phyloP scores from a whole-genome alignment of 352 stramenopile species.

The Salisapilia sapeloensis region DNA sequence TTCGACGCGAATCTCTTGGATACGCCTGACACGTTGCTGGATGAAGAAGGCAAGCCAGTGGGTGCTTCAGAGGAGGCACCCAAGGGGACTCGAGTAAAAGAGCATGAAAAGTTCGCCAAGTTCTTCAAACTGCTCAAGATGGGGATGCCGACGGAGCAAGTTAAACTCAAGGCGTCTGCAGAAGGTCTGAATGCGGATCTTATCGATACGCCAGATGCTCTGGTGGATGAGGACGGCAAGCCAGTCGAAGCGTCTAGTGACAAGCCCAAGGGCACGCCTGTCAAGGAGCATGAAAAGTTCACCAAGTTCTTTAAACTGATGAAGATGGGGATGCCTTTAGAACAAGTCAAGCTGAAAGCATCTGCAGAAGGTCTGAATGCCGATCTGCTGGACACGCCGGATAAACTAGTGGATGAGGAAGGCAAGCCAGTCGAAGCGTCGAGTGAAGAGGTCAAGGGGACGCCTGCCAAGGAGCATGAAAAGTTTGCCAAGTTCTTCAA shows the following conservation, averaged over 20 bases:
- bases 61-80: neutral
- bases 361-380: slow-evolving; percentile 37
- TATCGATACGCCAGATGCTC: slow-evolving; percentile 46
- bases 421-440: slow-evolving; percentile 10
- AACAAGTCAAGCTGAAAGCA: slow-evolving; percentile 49
- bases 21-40: slow-evolving; percentile 29
- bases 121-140: slow-evolving; percentile 74
- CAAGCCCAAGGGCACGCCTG: slow-evolving; percentile 14
- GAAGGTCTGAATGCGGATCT: slow-evolving; percentile 82
- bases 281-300: slow-evolving; percentile 83
- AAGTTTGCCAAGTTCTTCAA: slow-evolving; percentile 92
- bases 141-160: slow-evolving; percentile 65
- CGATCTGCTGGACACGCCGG: slow-evolving; percentile 28
- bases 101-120: slow-evolving; percentile 56
- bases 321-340: slow-evolving; percentile 63
- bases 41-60: slow-evolving; percentile 20
- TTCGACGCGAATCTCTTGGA: slow-evolving; percentile 30
- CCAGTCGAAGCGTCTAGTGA: slow-evolving; percentile 7
- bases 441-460: slow-evolving; percentile 10
- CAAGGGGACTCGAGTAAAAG: slow-evolving; percentile 27
- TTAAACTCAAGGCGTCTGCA: slow-evolving; percentile 49
- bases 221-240: slow-evolving; percentile 41
- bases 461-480: slow-evolving; percentile 70
- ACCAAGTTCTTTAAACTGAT: slow-evolving; percentile 60
- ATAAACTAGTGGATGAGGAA: slow-evolving; percentile 26